Evolutionary conservation across 2,329 filamentous ascomycete species (phyloP), one percentile per base, ranked within the genome.

Genomic region (Stagonosporopsis rhizophila): DNA sequence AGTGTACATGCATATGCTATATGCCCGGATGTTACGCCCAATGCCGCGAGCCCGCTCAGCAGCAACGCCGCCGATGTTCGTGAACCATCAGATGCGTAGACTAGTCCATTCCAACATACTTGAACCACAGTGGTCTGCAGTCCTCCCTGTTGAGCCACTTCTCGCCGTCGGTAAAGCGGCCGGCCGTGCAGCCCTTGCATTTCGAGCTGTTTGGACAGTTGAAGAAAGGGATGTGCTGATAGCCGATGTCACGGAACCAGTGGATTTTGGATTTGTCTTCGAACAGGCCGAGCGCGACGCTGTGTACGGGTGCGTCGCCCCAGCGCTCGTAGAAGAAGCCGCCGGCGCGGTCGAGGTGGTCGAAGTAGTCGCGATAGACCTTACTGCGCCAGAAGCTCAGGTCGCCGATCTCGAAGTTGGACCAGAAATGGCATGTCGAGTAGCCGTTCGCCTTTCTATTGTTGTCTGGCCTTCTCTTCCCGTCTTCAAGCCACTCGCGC

Each of bases 171-270:
- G 92, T 97, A 70, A 97, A 90, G 56, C 89, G 86, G 45, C 94
- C 95, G 0, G 91, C 86, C n/a, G 88, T 84, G 75, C 94, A 98
- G 64, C 91, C 91, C 64, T 85, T 89, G 75, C 94, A 98, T 77
- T 98, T 98, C 45, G 91, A 90, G 49, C 90, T 96, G 79, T 96
- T 98, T 60, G 95, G 95, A 74, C 95, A 99, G 80, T 99, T 99
- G 83, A 96, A 96, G 80, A 96, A 99, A 41, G 95, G 95, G 50
- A 98, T 93, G 69, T 99, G 95, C 71, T 97, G 92, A 79, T 99
- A 99, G 55, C 95, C 95, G 65, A 99, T 98, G 75, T 99, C 95
- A 50, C 94, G 93, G 88, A 99, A 99, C 93, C 93, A 98, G 77
- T 98, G 94, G 59, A 99, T 91, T 76, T 91, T 93, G 78, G 83